Base-by-base conservation (phyloP, 768 basidiomycete genomes). In the Gloeopeniophorella convolvens region DNA sequence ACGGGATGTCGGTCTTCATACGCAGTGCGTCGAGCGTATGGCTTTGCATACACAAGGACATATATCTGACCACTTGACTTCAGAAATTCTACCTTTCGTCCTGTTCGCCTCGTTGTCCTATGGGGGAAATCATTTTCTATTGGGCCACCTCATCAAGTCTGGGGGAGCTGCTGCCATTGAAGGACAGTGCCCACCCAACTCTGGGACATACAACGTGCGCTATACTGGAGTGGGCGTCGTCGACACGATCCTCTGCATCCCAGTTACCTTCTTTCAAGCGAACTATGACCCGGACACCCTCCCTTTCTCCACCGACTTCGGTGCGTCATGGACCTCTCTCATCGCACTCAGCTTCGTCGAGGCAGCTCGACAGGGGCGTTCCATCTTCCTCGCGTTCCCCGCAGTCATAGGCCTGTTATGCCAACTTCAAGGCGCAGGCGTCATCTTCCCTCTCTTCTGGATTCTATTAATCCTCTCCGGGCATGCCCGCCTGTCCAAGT, bases 301-400 rank as follows among this genome's bases (percentile, higher is more conserved):
- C 7, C 48, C 45, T 30, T 42, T 58, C 42, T 12, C 23, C 26
- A 45, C 28, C 1, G 49, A 58, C 15, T 56, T 58, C 34, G 3
- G 30, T 2, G 21, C 45, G 2, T 58, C 56, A 3, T 34, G 23
- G 27, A 30, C 56, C 9, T n/a, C 42, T 1, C 40, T 50, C 16
- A 6, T 56, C 1, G 54, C 45, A 1, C 45, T 58, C 20, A 46
- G 54, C n/a, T 51, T 56, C n/a, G n/a, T 58, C 36, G 56, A 58
- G 45, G 41, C 54, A 5, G n/a, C 42, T 20, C 48, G 56, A 11
- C 27, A 32, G 32, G 45, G 49, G 6, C 37, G 54, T 18, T 45
- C 54, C 20, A 7, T 2, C 2, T 2, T 55, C 31, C 32, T 58
- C 2, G 42, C 49, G 26, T 47, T 45, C 9, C 56, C 56, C 1